Conservation (phyloP, 1,284 basidiomycete species). For the Amanita bisporigera region DNA sequence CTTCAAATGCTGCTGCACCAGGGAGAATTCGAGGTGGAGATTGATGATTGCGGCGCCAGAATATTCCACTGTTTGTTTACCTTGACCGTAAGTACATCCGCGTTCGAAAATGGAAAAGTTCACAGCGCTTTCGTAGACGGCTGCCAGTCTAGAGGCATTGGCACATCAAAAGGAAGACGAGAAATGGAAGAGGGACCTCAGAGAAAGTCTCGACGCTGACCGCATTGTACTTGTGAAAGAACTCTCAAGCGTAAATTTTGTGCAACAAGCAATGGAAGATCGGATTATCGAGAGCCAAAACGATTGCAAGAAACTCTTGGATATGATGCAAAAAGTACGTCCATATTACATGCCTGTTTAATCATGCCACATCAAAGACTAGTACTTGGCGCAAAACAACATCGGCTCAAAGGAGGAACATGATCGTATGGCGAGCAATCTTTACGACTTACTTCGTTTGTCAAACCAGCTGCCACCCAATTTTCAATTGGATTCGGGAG, state of each 20-base stretch:
- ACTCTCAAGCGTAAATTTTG: background rate
- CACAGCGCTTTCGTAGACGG: background rate
- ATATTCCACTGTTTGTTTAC: slow-evolving; percentile 2
- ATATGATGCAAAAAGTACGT: slow-evolving; percentile 52
- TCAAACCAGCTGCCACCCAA: slow-evolving; percentile 54
- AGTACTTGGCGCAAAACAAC: slow-evolving; percentile 40
- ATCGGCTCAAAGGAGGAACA: slow-evolving; percentile 44
- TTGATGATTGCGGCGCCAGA: background rate
- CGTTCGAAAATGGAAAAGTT: background rate
- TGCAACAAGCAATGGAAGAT: background rate
- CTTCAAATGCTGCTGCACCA: slow-evolving; percentile 2
- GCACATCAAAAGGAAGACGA: slow-evolving; percentile 1
- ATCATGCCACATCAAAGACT: background rate
- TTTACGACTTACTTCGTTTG: slow-evolving; percentile 53
- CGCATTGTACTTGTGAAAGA: background rate
- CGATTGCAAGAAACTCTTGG: slow-evolving; percentile 45
- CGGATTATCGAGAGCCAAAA: background rate
- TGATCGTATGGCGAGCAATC: slow-evolving; percentile 51
- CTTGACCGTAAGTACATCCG: background rate
- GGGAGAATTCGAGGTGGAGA: background rate
- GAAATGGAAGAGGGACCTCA: slow-evolving; percentile 4
- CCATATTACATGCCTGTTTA: background rate
- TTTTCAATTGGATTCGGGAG: slow-evolving; percentile 54
- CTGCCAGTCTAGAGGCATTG: background rate
- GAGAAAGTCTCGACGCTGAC: background rate